Base-by-base conservation (phyloP, 805 yeast genomes). In the Dipodascus geniculatus region DNA sequence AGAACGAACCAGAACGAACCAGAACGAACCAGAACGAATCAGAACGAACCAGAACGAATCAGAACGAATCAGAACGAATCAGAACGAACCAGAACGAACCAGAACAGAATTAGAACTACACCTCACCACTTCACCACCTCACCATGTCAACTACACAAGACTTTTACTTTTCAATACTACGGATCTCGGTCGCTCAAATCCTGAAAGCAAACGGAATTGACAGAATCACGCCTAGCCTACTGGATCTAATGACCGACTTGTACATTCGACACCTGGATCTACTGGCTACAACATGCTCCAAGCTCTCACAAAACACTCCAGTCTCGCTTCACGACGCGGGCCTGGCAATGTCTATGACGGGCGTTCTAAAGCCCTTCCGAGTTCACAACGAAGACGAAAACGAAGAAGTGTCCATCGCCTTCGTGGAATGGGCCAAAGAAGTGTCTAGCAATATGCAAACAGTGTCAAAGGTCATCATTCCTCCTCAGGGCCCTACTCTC, bases 201-300 rank as follows among this genome's bases (percentile, higher is more conserved):
- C 74, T 91, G 52, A 81, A 87, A 57, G 81, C 93, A 0, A 78
- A 82, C 28, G 99, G 99, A 0, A 87, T 89, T 62, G 96, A 87
- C 57, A 76, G 81, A 60, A 81, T 90, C 58, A 74, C 81, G 51
- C 86, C 91, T 4, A 73, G 79, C 4, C 78, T 85, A 1, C 72
- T 91, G 8, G 90, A 88, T 62, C 75, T 82, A 1, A 60, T 89
- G n/a, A 82, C 95, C 0, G 96, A 89, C 62, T 63, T 91, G 1
- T 81, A 84, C 63, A 70, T 85, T 17, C 76, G 84, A 54, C 83
- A 82, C 63, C 67, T 91, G 48, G 71, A 71, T 50, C 68, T 81
- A 17, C 63, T 91, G 20, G 67, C 81, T 1, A 59, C 68, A 11
- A 79, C 80, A 51, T 71, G 87, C 0, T 76, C 87, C 0, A 71